Percentiles rank a stretch among this genome's conserved stretches.
Evolutionary conservation across 148 eudicot species (phyloP).

Genomic region (Salicornia ramosissima): DNA sequence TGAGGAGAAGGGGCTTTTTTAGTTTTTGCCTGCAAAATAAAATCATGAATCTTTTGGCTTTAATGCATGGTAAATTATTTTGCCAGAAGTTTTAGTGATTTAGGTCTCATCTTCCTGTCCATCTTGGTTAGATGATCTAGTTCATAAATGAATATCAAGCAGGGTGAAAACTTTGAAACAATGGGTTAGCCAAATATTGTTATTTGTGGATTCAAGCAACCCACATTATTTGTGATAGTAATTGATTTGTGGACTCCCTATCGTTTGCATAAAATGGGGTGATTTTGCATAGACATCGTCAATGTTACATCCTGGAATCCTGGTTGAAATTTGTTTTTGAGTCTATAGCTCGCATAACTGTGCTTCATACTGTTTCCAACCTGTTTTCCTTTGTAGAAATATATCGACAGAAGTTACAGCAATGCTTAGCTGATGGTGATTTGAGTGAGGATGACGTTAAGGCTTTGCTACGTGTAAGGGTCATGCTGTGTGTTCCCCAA

Average conservation of each 20-base stretch:
- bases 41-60: neutral
- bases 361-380: neutral
- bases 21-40: neutral
- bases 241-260: neutral
- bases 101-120: neutral
- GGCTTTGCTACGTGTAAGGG: constrained; percentile 60
- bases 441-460: constrained; percentile 75
- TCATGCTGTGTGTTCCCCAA: constrained; percentile 85
- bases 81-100: neutral
- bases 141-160: neutral
- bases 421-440: constrained; percentile 71
- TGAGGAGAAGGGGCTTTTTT: neutral
- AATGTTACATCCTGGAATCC: neutral
- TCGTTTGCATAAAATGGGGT: neutral
- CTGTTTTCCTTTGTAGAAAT: constrained; percentile 46
- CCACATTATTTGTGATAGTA: neutral
- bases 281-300: neutral
- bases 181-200: neutral
- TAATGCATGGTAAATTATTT: neutral
- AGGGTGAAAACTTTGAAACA: neutral
- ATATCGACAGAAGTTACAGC: constrained; percentile 88
- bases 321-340: neutral
- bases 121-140: neutral
- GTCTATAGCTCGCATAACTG: neutral
- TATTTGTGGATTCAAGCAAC: no score